These are phyloP conservation scores for Candida labiduridarum DNA, from an alignment of 1,139 yeast species.

Conservation along the genomic window DNA sequence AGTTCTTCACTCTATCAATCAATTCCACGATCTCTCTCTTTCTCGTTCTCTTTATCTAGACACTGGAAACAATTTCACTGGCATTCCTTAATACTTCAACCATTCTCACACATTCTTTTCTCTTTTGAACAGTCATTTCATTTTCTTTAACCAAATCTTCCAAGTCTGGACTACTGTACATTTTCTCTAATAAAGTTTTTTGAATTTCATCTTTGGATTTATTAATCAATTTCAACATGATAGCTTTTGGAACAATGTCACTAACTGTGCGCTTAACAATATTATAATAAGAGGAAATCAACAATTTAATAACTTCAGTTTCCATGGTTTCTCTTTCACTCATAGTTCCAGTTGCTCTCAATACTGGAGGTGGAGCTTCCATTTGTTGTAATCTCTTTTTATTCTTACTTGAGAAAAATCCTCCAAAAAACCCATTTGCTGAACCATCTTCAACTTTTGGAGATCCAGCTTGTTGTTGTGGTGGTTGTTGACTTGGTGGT, in stretches of 20 bases:
- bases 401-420: conserved; percentile 89
- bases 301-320: conserved; percentile 92
- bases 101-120: conserved; percentile 94
- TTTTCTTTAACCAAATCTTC: conserved; percentile 86
- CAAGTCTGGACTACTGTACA: conserved; percentile 77
- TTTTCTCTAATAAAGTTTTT: conserved; percentile 82
- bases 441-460: conserved; percentile 37
- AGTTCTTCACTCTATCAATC: background rate
- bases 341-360: conserved; percentile 93
- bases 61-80: conserved; percentile 87
- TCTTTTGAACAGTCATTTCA: conserved; percentile 89
- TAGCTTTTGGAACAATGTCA: conserved; percentile 92
- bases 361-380: conserved; percentile 97
- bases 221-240: conserved; percentile 88
- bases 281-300: conserved; percentile 85
- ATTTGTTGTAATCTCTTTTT: conserved; percentile 92
- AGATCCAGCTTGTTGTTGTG: conserved; percentile 23
- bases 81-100: conserved; percentile 89
- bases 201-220: conserved; percentile 86
- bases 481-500: conserved; percentile 45
- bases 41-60: conserved; percentile 31
- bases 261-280: conserved; percentile 94
- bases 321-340: conserved; percentile 95
- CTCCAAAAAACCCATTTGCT: conserved; percentile 84
- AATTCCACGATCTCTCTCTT: background rate